Percentiles rank a stretch among this genome's conserved stretches.
Evolutionary conservation across 2,329 filamentous ascomycete species (phyloP).

Genomic region (Penicillium fuscoglaucum): DNA sequence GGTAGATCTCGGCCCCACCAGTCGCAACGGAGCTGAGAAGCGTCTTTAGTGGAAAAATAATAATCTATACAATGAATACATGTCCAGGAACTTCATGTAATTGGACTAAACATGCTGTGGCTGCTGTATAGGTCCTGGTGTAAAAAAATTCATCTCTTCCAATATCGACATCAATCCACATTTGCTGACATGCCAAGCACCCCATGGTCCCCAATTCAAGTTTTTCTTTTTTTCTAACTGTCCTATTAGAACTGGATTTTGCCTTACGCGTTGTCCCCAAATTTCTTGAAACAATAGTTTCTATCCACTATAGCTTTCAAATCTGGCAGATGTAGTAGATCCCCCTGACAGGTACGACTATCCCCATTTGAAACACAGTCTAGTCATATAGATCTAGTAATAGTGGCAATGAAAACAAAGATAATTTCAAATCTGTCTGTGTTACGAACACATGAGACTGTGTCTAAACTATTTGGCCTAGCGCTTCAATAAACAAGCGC

Average conservation of each 20-base stretch:
- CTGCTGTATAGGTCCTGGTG: neutral
- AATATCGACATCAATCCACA: neutral
- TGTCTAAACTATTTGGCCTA: conserved; percentile 9
- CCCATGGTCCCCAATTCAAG: no score
- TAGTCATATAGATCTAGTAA: neutral
- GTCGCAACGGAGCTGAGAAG: neutral
- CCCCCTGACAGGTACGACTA: conserved; percentile 1
- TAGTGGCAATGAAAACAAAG: neutral
- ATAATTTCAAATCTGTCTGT: conserved; percentile 1
- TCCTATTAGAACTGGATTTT: neutral
- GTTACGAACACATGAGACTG: conserved; percentile 4
- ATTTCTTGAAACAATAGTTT: neutral
- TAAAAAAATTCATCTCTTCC: neutral
- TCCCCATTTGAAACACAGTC: neutral
- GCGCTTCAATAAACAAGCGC: conserved; percentile 19
- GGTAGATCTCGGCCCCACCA: neutral
- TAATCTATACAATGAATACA: neutral
- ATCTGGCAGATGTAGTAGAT: neutral
- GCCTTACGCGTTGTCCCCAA: neutral
- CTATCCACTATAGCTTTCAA: neutral
- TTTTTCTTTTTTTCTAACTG: neutral
- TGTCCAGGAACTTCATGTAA: neutral
- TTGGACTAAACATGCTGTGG: neutral
- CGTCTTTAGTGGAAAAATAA: neutral
- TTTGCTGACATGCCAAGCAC: neutral